phyloP scores from a whole-genome alignment of 306 rosid genomes.

The Inga laurina region DNA sequence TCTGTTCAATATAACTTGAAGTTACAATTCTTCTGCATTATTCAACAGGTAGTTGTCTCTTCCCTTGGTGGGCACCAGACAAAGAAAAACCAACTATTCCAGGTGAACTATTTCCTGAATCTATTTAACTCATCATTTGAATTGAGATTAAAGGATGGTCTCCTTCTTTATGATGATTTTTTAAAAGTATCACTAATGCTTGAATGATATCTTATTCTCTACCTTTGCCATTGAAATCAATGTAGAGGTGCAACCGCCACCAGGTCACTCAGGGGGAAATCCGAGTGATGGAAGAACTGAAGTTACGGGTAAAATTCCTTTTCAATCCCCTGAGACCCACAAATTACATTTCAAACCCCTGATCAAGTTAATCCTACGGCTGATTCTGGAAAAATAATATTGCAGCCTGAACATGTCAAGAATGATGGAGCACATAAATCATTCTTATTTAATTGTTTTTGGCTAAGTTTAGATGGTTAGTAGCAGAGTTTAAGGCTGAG shows the following conservation, averaged over 20 bases:
- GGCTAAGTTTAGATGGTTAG: not conserved
- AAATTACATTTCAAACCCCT: too few relatives aligned
- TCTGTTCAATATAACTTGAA: not conserved
- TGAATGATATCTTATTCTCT: not conserved
- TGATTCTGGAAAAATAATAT: too few relatives aligned
- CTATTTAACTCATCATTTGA: not conserved
- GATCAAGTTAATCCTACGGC: too few relatives aligned
- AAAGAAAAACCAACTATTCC: not conserved
- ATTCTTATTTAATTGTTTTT: not conserved
- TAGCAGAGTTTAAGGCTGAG: not conserved
- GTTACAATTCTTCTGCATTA: slow-evolving; percentile 4
- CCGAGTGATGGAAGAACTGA: too few relatives aligned
- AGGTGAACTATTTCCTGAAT: slow-evolving; percentile 44
- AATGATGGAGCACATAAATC: not conserved
- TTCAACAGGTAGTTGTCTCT: slow-evolving; percentile 54
- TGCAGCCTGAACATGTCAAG: not conserved
- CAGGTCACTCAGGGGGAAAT: not conserved
- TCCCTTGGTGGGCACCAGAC: slow-evolving; percentile 19
- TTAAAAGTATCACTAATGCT: not conserved
- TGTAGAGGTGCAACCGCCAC: not conserved
- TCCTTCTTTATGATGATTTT: not conserved
- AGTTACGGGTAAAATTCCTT: too few relatives aligned
- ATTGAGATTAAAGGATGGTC: not conserved
- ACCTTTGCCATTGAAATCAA: not conserved
- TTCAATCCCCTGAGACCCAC: too few relatives aligned